These are phyloP conservation scores for Ensete ventricosum DNA, from an alignment of 176 grass and related monocot genomes.

Conservation along the genomic window DNA sequence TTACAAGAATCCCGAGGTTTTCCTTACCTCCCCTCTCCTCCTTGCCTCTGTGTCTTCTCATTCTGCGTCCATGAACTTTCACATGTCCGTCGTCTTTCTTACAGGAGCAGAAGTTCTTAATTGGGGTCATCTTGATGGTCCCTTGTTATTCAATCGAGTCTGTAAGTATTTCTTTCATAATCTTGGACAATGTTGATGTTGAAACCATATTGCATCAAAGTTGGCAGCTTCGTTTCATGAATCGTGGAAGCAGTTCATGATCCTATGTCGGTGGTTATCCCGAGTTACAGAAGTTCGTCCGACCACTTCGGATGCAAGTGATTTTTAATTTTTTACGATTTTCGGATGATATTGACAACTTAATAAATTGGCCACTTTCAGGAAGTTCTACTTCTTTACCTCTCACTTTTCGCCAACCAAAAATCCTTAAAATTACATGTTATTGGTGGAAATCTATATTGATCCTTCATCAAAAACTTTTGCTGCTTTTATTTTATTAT, in stretches of 20 bases:
- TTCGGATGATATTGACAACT: background rate
- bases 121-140: conserved; percentile 94
- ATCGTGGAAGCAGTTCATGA: background rate
- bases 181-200: background rate
- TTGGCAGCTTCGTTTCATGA: background rate
- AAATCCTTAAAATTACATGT: background rate
- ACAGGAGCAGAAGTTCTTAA: conserved; percentile 97
- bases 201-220: background rate
- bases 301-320: background rate
- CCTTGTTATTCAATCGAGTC: conserved; percentile 92
- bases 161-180: conserved; percentile 27
- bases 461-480: background rate
- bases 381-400: background rate
- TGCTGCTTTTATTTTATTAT: conserved; percentile 22
- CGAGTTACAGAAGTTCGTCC: background rate
- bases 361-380: background rate
- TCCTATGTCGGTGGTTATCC: background rate
- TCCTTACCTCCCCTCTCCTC: background rate
- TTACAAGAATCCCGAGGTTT: conserved; percentile 91
- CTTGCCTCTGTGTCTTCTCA: background rate
- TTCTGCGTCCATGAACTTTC: background rate
- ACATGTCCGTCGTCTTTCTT: conserved; percentile 19
- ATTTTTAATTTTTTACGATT: background rate
- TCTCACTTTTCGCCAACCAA: background rate
- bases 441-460: background rate